A percentile compares a stretch with the other conserved stretches of the same genome.
phyloP scores from a whole-genome alignment of 2,329 filamentous ascomycete genomes.

The Alternaria tenuissima region DNA sequence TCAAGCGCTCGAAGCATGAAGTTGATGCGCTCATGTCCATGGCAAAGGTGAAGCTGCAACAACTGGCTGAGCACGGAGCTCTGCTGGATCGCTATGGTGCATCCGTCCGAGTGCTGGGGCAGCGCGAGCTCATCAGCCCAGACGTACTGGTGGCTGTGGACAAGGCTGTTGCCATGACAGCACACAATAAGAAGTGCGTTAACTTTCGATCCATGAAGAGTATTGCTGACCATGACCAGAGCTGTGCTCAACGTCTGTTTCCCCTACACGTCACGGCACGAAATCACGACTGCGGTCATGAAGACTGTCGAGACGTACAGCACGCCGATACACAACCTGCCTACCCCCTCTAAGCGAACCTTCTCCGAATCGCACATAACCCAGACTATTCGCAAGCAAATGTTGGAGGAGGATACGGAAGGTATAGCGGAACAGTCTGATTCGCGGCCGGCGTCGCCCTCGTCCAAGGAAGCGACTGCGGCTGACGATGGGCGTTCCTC shows the following conservation, averaged over 20 bases:
- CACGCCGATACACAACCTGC: constrained; percentile 67
- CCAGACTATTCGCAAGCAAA: constrained; percentile 74
- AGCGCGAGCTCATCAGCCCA: constrained; percentile 80
- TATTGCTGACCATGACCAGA: constrained; percentile 41
- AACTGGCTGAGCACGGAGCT: constrained; percentile 91
- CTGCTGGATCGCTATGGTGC: constrained; percentile 93
- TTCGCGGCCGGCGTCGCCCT: constrained; percentile 45
- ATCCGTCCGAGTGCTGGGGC: constrained; percentile 82
- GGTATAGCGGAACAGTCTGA: constrained; percentile 35
- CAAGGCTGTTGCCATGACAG: constrained; percentile 84
- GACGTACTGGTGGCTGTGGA: constrained; percentile 92
- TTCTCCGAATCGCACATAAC: constrained; percentile 91
- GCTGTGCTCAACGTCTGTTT: constrained; percentile 93
- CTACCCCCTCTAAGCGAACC: constrained; percentile 65
- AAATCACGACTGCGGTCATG: constrained; percentile 90
- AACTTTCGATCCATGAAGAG: background rate
- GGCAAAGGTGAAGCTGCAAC: constrained; percentile 92
- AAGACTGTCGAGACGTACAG: constrained; percentile 88
- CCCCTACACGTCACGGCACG: constrained; percentile 93
- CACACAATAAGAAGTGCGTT: constrained; percentile 79
- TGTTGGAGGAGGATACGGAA: constrained; percentile 52
- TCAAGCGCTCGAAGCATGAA: constrained; percentile 95
- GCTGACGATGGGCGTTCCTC: constrained; percentile 43
- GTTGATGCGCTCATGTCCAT: constrained; percentile 98
- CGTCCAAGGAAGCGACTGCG: constrained; percentile 46